Conservation (phyloP, 2,329 filamentous ascomycete genomes). For the Exophiala sp. region DNA sequence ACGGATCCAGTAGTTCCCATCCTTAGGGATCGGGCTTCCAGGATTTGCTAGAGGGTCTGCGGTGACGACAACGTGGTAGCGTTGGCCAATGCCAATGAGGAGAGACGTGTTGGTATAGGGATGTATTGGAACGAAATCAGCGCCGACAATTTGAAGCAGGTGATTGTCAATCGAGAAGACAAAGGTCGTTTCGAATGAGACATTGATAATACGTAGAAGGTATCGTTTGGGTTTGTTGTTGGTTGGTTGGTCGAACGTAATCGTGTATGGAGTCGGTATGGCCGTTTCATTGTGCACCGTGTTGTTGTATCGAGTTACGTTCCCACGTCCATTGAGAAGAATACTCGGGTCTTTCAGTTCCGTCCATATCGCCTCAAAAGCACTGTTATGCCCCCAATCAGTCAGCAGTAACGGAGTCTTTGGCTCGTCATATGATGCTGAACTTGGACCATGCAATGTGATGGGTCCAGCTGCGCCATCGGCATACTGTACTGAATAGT, state of each 20-base stretch:
- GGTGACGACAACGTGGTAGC: conserved; percentile 28
- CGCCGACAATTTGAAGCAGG: conserved; percentile 21
- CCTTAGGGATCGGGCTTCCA: conserved; percentile 1
- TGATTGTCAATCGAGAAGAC: conserved; percentile 30
- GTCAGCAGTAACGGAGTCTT: conserved; percentile 11
- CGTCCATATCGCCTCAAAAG: too few species aligned
- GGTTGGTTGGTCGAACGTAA: neutral
- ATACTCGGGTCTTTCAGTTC: neutral
- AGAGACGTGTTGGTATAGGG: conserved; percentile 18
- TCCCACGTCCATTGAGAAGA: neutral
- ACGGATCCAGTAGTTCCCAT: conserved; percentile 10
- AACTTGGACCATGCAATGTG: conserved; percentile 14
- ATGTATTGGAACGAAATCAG: conserved; percentile 29
- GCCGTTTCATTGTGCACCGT: neutral
- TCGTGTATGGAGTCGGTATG: neutral
- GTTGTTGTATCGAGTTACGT: neutral
- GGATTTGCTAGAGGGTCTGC: conserved; percentile 14
- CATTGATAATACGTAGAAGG: conserved; percentile 28
- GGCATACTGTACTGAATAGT: conserved; percentile 60
- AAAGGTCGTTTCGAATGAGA: conserved; percentile 21
- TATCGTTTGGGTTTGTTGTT: conserved; percentile 1
- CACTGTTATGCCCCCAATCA: conserved; percentile 3
- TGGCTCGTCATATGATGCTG: conserved; percentile 10
- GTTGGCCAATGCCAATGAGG: conserved; percentile 27
- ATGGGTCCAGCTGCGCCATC: conserved; percentile 66